Evolutionary conservation across 495 filamentous ascomycete genomes (phyloP).

Genomic region (Hyaloscypha bicolor): DNA sequence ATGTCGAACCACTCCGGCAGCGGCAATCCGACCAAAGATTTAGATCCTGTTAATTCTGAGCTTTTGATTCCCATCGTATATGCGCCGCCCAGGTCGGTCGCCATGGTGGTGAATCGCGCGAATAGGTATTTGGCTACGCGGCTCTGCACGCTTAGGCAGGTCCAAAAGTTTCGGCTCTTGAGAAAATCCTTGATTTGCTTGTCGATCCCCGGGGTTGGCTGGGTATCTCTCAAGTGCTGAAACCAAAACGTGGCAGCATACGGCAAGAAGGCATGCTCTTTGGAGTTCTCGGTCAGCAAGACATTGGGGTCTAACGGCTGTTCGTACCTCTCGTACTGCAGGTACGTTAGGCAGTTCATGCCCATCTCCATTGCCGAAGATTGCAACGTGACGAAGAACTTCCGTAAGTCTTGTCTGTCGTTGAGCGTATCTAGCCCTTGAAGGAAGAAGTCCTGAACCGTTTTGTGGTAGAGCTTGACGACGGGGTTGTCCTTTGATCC

Average conservation of each 20-base stretch:
- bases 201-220: constrained; percentile 6
- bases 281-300: constrained; percentile 3
- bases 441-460: constrained; percentile 34
- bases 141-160: constrained; percentile 34
- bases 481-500: too few species aligned
- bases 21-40: constrained; percentile 11
- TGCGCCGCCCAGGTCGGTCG: too few species aligned
- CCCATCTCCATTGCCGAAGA: constrained; percentile 31
- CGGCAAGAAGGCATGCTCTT: constrained; percentile 33
- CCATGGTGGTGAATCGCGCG: constrained; percentile 14
- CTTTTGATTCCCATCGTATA: neutral
- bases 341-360: constrained; percentile 30
- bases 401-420: constrained; percentile 23
- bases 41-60: neutral
- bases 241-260: constrained; percentile 36
- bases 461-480: constrained; percentile 34
- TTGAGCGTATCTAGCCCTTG: constrained; percentile 30
- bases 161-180: constrained; percentile 34
- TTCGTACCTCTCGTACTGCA: constrained; percentile 33
- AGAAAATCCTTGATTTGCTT: constrained; percentile 26
- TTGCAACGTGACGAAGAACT: constrained; percentile 31
- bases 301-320: constrained; percentile 27
- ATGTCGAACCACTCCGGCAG: constrained; percentile 11
- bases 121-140: constrained; percentile 16
- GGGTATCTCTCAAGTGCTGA: constrained; percentile 26